Evolutionary conservation across 2,329 filamentous ascomycete genomes (phyloP), one percentile per base, ranked within the genome.

Genomic region (Exophiala phaeomuriformis): DNA sequence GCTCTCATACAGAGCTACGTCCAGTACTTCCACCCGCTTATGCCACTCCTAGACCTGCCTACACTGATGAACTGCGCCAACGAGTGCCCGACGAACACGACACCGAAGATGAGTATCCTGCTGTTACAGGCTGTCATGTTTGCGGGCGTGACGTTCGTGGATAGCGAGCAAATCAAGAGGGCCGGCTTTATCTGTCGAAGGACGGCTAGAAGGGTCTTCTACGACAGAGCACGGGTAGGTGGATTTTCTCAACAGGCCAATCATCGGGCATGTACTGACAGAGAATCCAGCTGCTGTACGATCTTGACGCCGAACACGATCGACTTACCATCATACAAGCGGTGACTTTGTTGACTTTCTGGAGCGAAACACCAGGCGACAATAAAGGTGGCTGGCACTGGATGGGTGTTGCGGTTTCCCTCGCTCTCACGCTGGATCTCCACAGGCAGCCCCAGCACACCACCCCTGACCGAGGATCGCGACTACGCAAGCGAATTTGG

Each of bases 321-420:
- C 86, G 89, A 49, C 84, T 95, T 54, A 81, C 89, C 29, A 79
- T 95, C 28, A 88, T 95, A 10, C 91, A 96, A 71, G 85, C 88
- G 3, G 76, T 95, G 28, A 77, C 96, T 19, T 77, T 95, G 54
- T 89, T 96, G 86, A 95, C 90, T 3, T 95, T 94, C 68, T 96
- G 90, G 86, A 95, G 95, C 68, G 90, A 95, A 71, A 95, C 89
- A 5, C 90, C 90, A 0, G 89, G 95, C 70, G 90, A 96, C 68
- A 88, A 95, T 68, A 96, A 96, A 69, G 91, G 96, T 68, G 95
- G 90, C 45, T 95, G 90, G 87, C 90, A 96, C 67, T 96, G 90
- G 90, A 95, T 95, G 88, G 90, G 90, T 10, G 88, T 95, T 35
- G 90, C 90, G 41, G 87, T 95, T 55, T 95, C 90, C 7, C 76